These are phyloP conservation scores for Saccharomyces hybrid DNA, from an alignment of 1,139 yeast genomes.

Conservation along the genomic window DNA sequence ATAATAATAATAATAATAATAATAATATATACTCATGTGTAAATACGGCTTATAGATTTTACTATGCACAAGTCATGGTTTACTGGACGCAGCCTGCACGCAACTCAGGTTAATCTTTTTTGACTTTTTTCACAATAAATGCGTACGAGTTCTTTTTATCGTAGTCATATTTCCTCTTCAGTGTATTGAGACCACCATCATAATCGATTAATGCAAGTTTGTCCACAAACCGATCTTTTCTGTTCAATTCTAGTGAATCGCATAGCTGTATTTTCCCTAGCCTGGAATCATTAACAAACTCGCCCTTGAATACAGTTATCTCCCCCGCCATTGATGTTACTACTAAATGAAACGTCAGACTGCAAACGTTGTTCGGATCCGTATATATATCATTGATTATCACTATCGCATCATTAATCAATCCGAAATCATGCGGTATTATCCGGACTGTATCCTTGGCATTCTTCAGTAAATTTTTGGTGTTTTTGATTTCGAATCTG, in stretches of 20 bases:
- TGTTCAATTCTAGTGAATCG: conserved; percentile 16
- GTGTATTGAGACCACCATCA: background rate
- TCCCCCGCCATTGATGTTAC: conserved; percentile 19
- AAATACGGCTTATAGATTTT: background rate
- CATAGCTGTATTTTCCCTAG: conserved; percentile 15
- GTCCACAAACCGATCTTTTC: conserved; percentile 17
- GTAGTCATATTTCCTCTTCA: background rate
- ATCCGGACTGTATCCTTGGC: conserved; percentile 12
- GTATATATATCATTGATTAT: conserved; percentile 11
- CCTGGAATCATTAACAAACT: conserved; percentile 14
- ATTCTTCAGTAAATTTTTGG: conserved; percentile 8
- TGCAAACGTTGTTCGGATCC: conserved; percentile 8
- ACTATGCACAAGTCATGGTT: background rate
- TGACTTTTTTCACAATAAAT: background rate
- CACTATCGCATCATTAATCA: conserved; percentile 21
- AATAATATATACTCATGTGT: background rate
- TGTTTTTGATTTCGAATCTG: conserved; percentile 11
- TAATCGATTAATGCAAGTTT: conserved; percentile 14
- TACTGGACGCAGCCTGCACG: background rate
- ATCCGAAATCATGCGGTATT: conserved; percentile 19
- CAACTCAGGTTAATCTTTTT: background rate
- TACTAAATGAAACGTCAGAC: conserved; percentile 14
- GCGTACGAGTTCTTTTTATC: background rate
- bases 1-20: background rate
- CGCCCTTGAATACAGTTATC: conserved; percentile 18